A percentile compares a stretch with the other conserved stretches of the same genome.
phyloP scores from a whole-genome alignment of 2,329 filamentous ascomycete genomes.

The Waltergamsia citrina region DNA sequence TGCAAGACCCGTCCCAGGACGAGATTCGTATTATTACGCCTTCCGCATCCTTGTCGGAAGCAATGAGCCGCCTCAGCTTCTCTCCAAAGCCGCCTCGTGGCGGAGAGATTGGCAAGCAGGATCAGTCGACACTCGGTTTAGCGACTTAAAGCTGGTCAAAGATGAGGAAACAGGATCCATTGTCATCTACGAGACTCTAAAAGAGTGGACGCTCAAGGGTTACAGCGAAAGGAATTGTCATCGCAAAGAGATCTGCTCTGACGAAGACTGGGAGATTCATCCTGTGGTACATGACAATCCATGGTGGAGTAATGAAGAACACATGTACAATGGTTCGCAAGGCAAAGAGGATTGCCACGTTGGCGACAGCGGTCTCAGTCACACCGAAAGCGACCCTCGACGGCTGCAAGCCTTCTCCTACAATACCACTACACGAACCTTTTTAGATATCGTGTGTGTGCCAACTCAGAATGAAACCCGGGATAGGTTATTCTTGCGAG shows the following conservation, averaged over 20 bases:
- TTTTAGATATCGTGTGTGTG: not conserved
- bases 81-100: not conserved
- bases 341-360: not conserved
- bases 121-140: slow-evolving; percentile 2
- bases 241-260: slow-evolving; percentile 2
- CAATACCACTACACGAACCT: not conserved
- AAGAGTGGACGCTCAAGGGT: slow-evolving; percentile 1
- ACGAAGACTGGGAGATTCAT: too few species aligned
- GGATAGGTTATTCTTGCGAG: not conserved
- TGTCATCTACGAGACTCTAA: slow-evolving; percentile 1
- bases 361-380: not conserved
- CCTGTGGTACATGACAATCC: too few species aligned
- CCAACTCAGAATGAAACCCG: not conserved
- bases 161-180: slow-evolving; percentile 2
- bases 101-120: slow-evolving; percentile 3
- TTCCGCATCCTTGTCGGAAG: too few species aligned
- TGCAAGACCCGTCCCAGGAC: not conserved
- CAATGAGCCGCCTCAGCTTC: too few species aligned
- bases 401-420: not conserved
- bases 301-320: too few species aligned
- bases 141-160: slow-evolving; percentile 2
- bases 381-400: not conserved
- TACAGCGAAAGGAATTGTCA: slow-evolving; percentile 3
- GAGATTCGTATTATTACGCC: slow-evolving; percentile 2
- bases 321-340: too few species aligned